A percentile compares a stretch with the other conserved stretches of the same genome.
These are phyloP conservation scores for Fusarium liriodendri DNA, from an alignment of 2,329 filamentous ascomycete species.

Conservation along the genomic window DNA sequence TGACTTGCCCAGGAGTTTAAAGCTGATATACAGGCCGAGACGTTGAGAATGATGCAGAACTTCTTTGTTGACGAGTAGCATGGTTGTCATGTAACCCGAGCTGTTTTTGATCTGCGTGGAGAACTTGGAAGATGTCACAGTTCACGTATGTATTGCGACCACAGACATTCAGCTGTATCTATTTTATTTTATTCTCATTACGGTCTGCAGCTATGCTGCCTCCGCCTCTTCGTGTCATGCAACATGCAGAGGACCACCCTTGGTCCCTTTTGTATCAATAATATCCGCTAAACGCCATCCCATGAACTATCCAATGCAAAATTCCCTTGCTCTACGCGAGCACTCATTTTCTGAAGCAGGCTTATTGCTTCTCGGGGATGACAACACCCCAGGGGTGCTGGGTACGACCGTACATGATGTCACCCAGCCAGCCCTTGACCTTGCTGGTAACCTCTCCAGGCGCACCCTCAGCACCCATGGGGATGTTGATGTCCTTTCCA, in stretches of 20 bases:
- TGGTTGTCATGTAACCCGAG: background rate
- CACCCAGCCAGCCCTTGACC: conserved; percentile 75
- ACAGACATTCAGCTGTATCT: conserved; percentile 34
- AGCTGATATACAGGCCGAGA: conserved; percentile 40
- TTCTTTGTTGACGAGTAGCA: conserved; percentile 32
- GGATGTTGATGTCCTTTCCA: conserved; percentile 70
- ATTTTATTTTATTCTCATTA: conserved; percentile 41
- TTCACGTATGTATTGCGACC: conserved; percentile 7
- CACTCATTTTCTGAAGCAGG: background rate
- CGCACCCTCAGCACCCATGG: conserved; percentile 64
- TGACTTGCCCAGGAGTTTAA: conserved; percentile 43
- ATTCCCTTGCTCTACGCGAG: background rate
- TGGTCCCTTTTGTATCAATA: conserved; percentile 29
- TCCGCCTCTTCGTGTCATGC: conserved; percentile 4
- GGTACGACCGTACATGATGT: conserved; percentile 80
- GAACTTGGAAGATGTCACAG: background rate
- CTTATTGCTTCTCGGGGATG: conserved; percentile 68
- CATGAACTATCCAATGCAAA: conserved; percentile 25
- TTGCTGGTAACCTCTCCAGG: conserved; percentile 67
- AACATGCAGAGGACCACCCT: conserved; percentile 13
- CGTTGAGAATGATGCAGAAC: conserved; percentile 43
- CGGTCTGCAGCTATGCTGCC: conserved; percentile 10
- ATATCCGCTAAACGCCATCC: conserved; percentile 41
- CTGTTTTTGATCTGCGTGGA: background rate
- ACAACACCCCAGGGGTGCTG: conserved; percentile 77